Base-by-base conservation (phyloP, 2,329 filamentous ascomycete species). In the Xylaria polymorpha region DNA sequence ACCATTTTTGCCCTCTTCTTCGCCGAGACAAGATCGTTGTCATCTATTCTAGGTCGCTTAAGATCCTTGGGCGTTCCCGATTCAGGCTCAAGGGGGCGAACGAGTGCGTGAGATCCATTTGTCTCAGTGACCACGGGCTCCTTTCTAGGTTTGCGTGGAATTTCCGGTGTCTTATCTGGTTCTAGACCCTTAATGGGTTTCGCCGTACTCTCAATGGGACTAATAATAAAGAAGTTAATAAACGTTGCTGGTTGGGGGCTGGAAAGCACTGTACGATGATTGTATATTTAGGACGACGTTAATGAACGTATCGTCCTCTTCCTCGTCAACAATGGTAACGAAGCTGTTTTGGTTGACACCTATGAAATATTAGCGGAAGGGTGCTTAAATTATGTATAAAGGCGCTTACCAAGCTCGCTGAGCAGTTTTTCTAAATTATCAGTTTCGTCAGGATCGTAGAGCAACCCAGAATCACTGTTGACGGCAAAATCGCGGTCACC, bases 381-480 rank as follows among this genome's bases (percentile, higher is more conserved):
- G 66, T 53, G 18, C n/a, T 35, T 32, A 14, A 32, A 20, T 60
- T 65, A 29, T 61, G 22, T 53, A 32, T 2, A 32, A 64, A 22
- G 57, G 37, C 15, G 70, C 82, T 74, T 83, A 88, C 89, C 92
- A 9, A 98, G 85, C 22, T 97, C 92, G 32, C 81, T 85, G 60
- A 99, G 86, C 69, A 92, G 94, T 83, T 94, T 97, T 0, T 85
- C 80, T 0, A 98, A 83, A 75, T 98, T 97, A 66, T 97, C 93
- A 4, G 93, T 93, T 76, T 97, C 89, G 65, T 98, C 96, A 0
- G 91, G 88, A 75, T 98, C 96, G 75, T 97, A 98, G 50, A 98
- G 85, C n/a, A 94, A 85, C 60, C 91, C 91, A 10, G 87, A 84
- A 7, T 94, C 91, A 66, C 88, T 94, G 76, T 87, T 92, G 67